phyloP scores from a whole-genome alignment of 768 basidiomycete genomes.

The Amanita subjunquillea region DNA sequence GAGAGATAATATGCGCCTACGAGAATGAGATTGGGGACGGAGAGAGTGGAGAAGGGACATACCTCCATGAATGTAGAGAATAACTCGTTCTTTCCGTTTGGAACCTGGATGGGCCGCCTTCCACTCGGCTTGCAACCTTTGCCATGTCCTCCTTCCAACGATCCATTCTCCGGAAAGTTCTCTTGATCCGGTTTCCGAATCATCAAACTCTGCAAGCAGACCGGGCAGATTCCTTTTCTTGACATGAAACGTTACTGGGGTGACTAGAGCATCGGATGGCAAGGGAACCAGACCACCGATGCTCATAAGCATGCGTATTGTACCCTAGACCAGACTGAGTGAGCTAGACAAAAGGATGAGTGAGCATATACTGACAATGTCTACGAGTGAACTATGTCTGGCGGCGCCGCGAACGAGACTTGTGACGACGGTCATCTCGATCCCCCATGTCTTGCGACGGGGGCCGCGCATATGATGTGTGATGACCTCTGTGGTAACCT shows the following conservation, averaged over 20 bases:
- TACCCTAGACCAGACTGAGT: conserved; percentile 21
- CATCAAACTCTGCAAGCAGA: conserved; percentile 68
- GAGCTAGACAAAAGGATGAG: background rate
- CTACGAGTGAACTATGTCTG: conserved; percentile 71
- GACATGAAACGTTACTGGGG: conserved; percentile 88
- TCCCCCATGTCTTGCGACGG: conserved; percentile 83
- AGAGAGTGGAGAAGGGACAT: background rate
- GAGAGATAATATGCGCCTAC: conserved; percentile 89
- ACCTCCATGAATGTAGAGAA: conserved; percentile 95
- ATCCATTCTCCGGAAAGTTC: conserved; percentile 96
- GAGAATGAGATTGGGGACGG: background rate
- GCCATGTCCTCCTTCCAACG: conserved; percentile 89
- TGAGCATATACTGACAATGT: conserved; percentile 46
- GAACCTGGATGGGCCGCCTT: conserved; percentile 29
- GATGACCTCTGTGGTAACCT: conserved; percentile 57
- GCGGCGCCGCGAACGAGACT: conserved; percentile 79
- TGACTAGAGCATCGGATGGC: conserved; percentile 87
- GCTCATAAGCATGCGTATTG: conserved; percentile 58
- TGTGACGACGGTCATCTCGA: conserved; percentile 87
- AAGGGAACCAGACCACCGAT: conserved; percentile 76
- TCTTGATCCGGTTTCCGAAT: conserved; percentile 61
- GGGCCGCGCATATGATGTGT: conserved; percentile 81
- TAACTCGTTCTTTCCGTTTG: conserved; percentile 60
- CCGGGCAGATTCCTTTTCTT: conserved; percentile 64
- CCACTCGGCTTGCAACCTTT: conserved; percentile 75